Base-by-base conservation (phyloP, 495 filamentous ascomycete species). In the Pseudoneurospora amorphoporcata region DNA sequence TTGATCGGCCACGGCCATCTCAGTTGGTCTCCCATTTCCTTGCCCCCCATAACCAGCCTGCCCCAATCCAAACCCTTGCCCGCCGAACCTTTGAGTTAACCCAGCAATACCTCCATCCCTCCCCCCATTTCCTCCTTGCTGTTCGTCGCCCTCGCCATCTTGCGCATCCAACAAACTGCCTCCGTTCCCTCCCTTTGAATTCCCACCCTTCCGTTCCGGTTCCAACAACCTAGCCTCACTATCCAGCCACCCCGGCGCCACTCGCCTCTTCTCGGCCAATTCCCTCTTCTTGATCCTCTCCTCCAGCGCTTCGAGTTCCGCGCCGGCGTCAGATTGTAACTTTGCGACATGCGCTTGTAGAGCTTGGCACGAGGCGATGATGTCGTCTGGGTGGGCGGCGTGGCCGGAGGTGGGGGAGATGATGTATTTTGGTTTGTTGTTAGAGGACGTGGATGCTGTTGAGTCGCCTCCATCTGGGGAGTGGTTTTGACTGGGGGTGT, bases 191-290 rank as follows among this genome's bases (percentile, higher is more conserved):
- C 47, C 23, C 19, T 58, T 58, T 9, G 40, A 69, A 1, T 68
- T 43, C 12, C 73, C 75, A 9, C 69, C 72, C 71, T 78, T 84
- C 75, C 82, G 87, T 79, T 89, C 85, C 5, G 95, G 95, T 82
- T 94, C 89, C 68, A 99, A 80, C 71, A 99, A 82, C 76, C 92
- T 88, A 79, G 92, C 90, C 38, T 97, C 92, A 42, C 92, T 91
- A 79, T 99, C 95, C 76, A 99, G 82, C 92, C 95, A 99, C 1
- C 95, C 95, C 17, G 95, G 95, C 47, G 95, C 95, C 41, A 97
- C 86, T 23, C 94, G 86, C 70, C 95, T 81, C 86, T 97, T 97
- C 87, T 98, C 95, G 41, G 92, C 93, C 71, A 99, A 83, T 72
- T 98, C 95, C 68, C 91, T 86, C 69, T 92, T 89, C 61, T 82